Percentiles rank a stretch among this genome's conserved stretches.
phyloP scores from a whole-genome alignment of 2,329 filamentous ascomycete genomes.

The Fonsecaea pugnacius region DNA sequence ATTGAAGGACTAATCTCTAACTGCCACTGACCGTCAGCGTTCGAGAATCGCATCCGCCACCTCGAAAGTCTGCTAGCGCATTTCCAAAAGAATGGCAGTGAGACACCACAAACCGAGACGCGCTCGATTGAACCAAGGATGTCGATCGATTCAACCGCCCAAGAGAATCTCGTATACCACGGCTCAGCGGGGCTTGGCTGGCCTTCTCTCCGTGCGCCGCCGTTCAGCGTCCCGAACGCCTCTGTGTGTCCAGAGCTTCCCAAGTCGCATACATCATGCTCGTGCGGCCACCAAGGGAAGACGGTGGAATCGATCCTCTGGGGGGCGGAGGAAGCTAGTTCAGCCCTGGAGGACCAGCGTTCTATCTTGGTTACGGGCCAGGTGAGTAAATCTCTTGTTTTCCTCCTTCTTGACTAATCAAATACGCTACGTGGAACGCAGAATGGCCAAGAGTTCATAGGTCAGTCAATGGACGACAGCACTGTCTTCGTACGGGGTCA shows the following conservation, averaged over 20 bases:
- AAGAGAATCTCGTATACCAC: slow-evolving; percentile 5
- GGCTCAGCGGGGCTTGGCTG: slow-evolving; percentile 3
- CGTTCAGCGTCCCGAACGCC: slow-evolving; percentile 3
- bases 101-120: not conserved
- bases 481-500: no score
- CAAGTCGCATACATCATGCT: slow-evolving; percentile 1
- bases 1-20: not conserved
- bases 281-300: slow-evolving; percentile 1
- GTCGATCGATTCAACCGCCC: not conserved
- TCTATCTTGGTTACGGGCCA: not conserved
- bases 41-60: not conserved
- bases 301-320: slow-evolving; percentile 3
- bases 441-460: no score
- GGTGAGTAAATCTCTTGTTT: no score
- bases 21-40: not conserved
- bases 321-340: slow-evolving; percentile 1
- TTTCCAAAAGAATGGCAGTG: not conserved
- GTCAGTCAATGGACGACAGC: no score
- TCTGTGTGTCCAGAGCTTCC: not conserved
- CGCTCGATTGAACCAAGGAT: not conserved
- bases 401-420: no score
- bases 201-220: slow-evolving; percentile 2
- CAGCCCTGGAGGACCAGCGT: not conserved
- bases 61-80: not conserved
- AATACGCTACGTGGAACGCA: no score